Evolutionary conservation across 192 early-diverging fungal species (phyloP), one percentile per base, ranked within the genome.

Genomic region (Coemansia umbellata): DNA sequence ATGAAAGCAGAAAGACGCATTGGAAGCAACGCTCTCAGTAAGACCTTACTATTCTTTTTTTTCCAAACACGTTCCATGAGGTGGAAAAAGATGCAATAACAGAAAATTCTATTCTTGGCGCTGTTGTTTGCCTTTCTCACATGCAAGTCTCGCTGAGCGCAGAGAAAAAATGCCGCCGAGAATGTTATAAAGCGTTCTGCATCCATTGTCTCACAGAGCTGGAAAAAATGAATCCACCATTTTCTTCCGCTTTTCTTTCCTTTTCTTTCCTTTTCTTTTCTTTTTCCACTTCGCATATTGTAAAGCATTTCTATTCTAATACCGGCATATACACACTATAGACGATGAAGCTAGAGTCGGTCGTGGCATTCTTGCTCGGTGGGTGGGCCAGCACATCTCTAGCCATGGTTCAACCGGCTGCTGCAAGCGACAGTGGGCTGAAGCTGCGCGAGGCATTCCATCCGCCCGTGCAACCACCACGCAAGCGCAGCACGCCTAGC

Each of bases 401-500:
- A n/a, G n/a, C n/a, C n/a, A n/a, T n/a, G n/a, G n/a, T n/a, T n/a
- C n/a, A n/a, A n/a, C n/a, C n/a, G n/a, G n/a, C n/a, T n/a, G n/a
- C n/a, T n/a, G n/a, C n/a, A n/a, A n/a, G n/a, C n/a, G n/a, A n/a
- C n/a, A n/a, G n/a, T n/a, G n/a, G n/a, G n/a, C n/a, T n/a, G n/a
- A n/a, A n/a, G n/a, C n/a, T n/a, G n/a, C n/a, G n/a, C n/a, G n/a
- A n/a, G n/a, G n/a, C n/a, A n/a, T n/a, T n/a, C n/a, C n/a, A n/a
- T n/a, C n/a, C n/a, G n/a, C n/a, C n/a, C n/a, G n/a, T n/a, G 10
- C 44, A 18, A 22, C 36, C 8, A 18, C 24, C 31, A 35, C 44
- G 48, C 41, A 31, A 37, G 1, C 47, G 53, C 24, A 32, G 44
- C 49, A 37, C 31, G 19, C 9, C 36, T 32, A 58, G 40, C 31